phyloP scores from a whole-genome alignment of 768 basidiomycete genomes.

The Psilocybe cyanescens region DNA sequence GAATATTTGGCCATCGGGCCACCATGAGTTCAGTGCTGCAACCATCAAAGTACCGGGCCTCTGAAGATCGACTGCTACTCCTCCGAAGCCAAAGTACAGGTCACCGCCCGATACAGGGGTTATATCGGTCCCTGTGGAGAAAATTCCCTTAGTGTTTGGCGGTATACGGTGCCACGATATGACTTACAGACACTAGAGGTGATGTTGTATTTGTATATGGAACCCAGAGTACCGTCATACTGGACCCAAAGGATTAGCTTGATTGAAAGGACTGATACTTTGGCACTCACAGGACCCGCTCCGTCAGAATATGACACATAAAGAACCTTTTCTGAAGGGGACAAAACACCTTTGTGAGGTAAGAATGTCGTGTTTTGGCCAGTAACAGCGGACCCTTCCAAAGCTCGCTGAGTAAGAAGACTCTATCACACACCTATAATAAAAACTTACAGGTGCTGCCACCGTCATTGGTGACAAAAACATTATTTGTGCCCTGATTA shows the following conservation, averaged over 20 bases:
- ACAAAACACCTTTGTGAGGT: conserved; percentile 70
- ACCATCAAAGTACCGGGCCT: conserved; percentile 70
- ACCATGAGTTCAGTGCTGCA: conserved; percentile 67
- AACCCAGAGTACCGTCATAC: conserved; percentile 60
- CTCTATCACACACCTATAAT: background rate
- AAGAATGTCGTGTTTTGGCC: conserved; percentile 62
- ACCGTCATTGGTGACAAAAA: conserved; percentile 60
- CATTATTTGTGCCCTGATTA: conserved; percentile 53
- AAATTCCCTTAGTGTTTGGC: background rate
- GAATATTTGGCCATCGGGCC: conserved; percentile 70
- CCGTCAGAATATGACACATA: conserved; percentile 68
- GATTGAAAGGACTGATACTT: background rate
- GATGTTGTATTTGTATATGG: conserved; percentile 56
- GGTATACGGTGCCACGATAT: background rate
- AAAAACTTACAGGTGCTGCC: conserved; percentile 55
- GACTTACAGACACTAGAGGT: conserved; percentile 47
- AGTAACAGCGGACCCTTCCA: conserved; percentile 55
- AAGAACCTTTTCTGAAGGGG: conserved; percentile 55
- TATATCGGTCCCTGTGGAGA: conserved; percentile 54
- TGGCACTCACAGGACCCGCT: conserved; percentile 51
- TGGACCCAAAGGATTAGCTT: conserved; percentile 12
- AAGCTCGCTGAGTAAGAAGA: background rate
- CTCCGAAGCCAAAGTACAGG: conserved; percentile 66
- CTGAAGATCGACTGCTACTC: conserved; percentile 62
- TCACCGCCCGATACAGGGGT: conserved; percentile 63